phyloP scores from a whole-genome alignment of 2,329 filamentous ascomycete genomes.

The Neonectria ditissima region DNA sequence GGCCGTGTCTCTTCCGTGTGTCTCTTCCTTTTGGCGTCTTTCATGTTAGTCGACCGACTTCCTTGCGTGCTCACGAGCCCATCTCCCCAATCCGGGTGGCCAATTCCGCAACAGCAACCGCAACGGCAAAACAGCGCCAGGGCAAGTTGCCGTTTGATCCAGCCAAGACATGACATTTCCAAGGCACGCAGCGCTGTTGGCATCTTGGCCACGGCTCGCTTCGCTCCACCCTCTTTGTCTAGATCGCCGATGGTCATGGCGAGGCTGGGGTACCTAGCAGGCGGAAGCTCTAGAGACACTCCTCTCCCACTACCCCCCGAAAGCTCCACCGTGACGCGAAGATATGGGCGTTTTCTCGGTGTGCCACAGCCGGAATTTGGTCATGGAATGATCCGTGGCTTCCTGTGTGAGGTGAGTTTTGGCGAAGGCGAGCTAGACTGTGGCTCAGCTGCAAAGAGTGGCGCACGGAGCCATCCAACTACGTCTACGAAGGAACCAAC shows the following conservation, averaged over 20 bases:
- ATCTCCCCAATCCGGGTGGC: background rate
- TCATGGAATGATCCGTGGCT: background rate
- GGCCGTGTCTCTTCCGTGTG: too few relatives aligned
- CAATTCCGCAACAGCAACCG: background rate
- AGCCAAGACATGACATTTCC: background rate
- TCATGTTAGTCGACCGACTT: too few relatives aligned
- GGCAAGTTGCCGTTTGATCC: background rate
- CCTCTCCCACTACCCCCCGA: background rate
- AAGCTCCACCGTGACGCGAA: background rate
- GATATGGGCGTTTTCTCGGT: background rate
- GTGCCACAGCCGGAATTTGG: background rate
- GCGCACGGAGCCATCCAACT: background rate
- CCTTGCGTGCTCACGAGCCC: background rate
- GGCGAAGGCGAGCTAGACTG: background rate
- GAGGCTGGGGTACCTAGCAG: background rate
- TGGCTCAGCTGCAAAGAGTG: background rate
- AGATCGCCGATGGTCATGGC: background rate
- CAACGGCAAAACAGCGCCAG: too few relatives aligned
- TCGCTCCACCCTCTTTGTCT: background rate
- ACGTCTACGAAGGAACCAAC: too few relatives aligned
- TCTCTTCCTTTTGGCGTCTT: too few relatives aligned
- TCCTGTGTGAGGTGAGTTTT: background rate
- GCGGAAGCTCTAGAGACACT: background rate
- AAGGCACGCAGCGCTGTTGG: background rate
- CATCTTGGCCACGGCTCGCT: background rate